Evolutionary conservation across 148 eudicot genomes (phyloP).

Genomic region (Oxyria digyna): DNA sequence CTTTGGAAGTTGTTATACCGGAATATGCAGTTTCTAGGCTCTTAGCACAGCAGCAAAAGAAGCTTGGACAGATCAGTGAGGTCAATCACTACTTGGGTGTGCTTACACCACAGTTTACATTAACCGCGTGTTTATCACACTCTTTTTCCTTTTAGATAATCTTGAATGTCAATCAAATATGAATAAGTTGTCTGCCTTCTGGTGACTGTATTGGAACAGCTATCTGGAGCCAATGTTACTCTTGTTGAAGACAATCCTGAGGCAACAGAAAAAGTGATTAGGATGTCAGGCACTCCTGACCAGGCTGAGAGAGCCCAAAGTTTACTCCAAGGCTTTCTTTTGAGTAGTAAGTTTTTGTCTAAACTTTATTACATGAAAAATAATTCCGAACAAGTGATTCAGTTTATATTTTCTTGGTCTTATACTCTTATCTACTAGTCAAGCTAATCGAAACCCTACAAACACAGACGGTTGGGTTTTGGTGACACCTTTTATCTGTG

Average conservation of each 20-base stretch:
- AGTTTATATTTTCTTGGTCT: background rate
- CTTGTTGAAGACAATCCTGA: constrained; percentile 67
- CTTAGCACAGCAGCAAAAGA: constrained; percentile 60
- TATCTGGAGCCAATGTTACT: constrained; percentile 91
- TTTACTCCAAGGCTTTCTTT: constrained; percentile 89
- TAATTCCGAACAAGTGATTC: background rate
- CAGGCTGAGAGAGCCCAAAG: constrained; percentile 99
- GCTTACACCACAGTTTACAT: background rate
- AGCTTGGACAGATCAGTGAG: constrained; percentile 91
- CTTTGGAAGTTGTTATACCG: constrained; percentile 80
- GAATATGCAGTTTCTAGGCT: constrained; percentile 72
- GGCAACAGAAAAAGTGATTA: constrained; percentile 52
- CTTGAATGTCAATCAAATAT: background rate
- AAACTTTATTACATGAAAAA: background rate
- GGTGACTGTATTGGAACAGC: constrained; percentile 23
- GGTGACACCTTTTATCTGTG: too few relatives aligned
- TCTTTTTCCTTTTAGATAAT: background rate
- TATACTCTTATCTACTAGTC: background rate
- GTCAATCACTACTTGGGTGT: constrained; percentile 19
- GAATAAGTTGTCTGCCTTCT: background rate
- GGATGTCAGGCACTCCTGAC: constrained; percentile 88
- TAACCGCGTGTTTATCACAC: background rate
- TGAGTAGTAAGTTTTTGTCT: constrained; percentile 66
- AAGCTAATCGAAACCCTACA: background rate
- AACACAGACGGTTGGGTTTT: too few relatives aligned